Conservation (phyloP, 305 asterid species). For the Fraxinus platypoda region DNA sequence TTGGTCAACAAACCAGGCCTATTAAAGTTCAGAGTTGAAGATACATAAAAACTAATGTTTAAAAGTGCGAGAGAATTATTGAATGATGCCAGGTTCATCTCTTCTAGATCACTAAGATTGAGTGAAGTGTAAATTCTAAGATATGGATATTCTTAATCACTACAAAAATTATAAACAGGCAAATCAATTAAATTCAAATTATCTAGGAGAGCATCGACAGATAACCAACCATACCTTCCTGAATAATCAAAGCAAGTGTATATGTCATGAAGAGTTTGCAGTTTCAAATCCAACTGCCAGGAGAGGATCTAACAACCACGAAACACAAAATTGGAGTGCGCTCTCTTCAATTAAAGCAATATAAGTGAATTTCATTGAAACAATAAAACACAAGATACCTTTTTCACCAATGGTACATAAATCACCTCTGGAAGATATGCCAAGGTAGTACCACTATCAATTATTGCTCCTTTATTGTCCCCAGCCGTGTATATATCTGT, state of each 20-base stretch:
- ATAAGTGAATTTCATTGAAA: slow-evolving; percentile 19
- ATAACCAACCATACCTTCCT: slow-evolving; percentile 57
- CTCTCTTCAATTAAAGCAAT: slow-evolving; percentile 14
- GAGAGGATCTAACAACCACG: slow-evolving; percentile 63
- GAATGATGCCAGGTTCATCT: slow-evolving; percentile 1
- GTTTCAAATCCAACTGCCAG: slow-evolving; percentile 76
- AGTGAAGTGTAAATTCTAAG: slow-evolving; percentile 9
- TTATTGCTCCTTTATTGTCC: slow-evolving; percentile 76
- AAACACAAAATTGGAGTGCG: slow-evolving; percentile 30
- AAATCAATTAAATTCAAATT: slow-evolving; percentile 16
- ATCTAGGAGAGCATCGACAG: slow-evolving; percentile 24
- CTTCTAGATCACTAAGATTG: slow-evolving; percentile 5
- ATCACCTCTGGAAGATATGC: slow-evolving; percentile 91
- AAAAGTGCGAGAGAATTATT: slow-evolving; percentile 13
- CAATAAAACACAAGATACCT: slow-evolving; percentile 43
- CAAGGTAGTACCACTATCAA: slow-evolving; percentile 97
- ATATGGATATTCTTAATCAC: slow-evolving; percentile 9
- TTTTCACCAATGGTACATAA: slow-evolving; percentile 67
- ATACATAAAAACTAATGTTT: background rate
- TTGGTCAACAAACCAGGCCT: background rate
- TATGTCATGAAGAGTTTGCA: slow-evolving; percentile 69
- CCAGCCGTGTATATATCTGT: slow-evolving; percentile 50
- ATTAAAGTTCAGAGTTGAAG: background rate
- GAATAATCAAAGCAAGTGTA: slow-evolving; percentile 95
- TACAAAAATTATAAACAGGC: slow-evolving; percentile 4